Evolutionary conservation across 1,284 basidiomycete species (phyloP).

Genomic region (Malassezia japonica): DNA sequence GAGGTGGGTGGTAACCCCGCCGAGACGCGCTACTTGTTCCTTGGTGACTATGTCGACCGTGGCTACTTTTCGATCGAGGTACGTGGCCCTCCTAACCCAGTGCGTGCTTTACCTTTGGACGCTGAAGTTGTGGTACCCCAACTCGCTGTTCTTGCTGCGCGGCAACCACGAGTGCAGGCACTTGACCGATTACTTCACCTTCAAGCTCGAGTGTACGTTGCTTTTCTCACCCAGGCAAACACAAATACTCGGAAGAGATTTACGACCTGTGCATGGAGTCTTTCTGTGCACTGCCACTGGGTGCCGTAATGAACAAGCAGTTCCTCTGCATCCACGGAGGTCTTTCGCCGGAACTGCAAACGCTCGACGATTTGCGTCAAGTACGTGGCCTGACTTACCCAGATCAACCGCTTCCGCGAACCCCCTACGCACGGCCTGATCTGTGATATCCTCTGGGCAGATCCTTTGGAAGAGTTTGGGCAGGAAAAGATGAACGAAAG

Average conservation of each 20-base stretch:
- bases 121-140: constrained; percentile 47
- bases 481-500: constrained; percentile 75
- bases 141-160: constrained; percentile 46
- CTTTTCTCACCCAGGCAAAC: constrained; percentile 23
- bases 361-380: constrained; percentile 71
- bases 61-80: constrained; percentile 48
- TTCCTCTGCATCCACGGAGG: constrained; percentile 93
- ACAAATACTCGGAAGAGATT: constrained; percentile 48
- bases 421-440: constrained; percentile 86
- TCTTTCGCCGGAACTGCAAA: constrained; percentile 77
- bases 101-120: constrained; percentile 48
- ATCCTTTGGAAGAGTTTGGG: constrained; percentile 87
- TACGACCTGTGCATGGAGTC: constrained; percentile 56
- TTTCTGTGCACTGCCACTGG: constrained; percentile 81
- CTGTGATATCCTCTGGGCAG: constrained; percentile 91
- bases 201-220: constrained; percentile 43
- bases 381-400: constrained; percentile 15
- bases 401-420: constrained; percentile 89
- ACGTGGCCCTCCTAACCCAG: constrained; percentile 8
- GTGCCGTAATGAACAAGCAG: constrained; percentile 93
- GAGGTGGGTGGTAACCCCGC: constrained; percentile 48
- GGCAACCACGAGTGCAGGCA: constrained; percentile 48
- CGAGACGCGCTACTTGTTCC: constrained; percentile 46
- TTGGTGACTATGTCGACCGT: constrained; percentile 48
- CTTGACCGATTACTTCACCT: constrained; percentile 48